Evolutionary conservation across 768 basidiomycete genomes (phyloP).

Genomic region (Clathrus columnatus): DNA sequence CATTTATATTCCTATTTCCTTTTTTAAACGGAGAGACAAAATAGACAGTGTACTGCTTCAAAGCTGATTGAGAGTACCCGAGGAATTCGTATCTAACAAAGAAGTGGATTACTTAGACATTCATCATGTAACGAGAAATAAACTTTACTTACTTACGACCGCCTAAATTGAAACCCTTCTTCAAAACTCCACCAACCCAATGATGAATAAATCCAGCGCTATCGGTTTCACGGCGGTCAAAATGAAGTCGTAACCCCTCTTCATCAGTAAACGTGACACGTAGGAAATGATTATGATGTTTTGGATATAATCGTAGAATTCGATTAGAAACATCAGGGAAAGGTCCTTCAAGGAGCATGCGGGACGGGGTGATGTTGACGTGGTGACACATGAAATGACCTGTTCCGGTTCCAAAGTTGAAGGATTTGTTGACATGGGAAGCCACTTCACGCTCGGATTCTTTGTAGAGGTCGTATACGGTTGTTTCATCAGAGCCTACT

Average conservation of each 20-base stretch:
- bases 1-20: conserved; percentile 25
- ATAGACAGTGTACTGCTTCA: conserved; percentile 59
- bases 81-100: conserved; percentile 49
- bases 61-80: conserved; percentile 64
- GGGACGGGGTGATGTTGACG: conserved; percentile 46
- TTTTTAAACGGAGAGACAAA: conserved; percentile 51
- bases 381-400: conserved; percentile 36
- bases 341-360: conserved; percentile 44
- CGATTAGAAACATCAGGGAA: conserved; percentile 52
- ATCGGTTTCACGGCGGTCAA: conserved; percentile 46
- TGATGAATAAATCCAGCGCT: conserved; percentile 38
- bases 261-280: conserved; percentile 59
- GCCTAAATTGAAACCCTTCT: conserved; percentile 42
- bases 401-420: background rate
- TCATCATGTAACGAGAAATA: background rate
- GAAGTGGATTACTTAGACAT: background rate
- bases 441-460: background rate
- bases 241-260: conserved; percentile 40
- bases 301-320: conserved; percentile 44
- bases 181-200: conserved; percentile 38
- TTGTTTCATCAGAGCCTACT: background rate
- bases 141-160: conserved; percentile 25
- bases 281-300: conserved; percentile 45
- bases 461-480: background rate
- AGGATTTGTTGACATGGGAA: no score